Evolutionary conservation across 495 filamentous ascomycete species (phyloP), one percentile per base, ranked within the genome.

Genomic region (Elasticomyces elasticus): DNA sequence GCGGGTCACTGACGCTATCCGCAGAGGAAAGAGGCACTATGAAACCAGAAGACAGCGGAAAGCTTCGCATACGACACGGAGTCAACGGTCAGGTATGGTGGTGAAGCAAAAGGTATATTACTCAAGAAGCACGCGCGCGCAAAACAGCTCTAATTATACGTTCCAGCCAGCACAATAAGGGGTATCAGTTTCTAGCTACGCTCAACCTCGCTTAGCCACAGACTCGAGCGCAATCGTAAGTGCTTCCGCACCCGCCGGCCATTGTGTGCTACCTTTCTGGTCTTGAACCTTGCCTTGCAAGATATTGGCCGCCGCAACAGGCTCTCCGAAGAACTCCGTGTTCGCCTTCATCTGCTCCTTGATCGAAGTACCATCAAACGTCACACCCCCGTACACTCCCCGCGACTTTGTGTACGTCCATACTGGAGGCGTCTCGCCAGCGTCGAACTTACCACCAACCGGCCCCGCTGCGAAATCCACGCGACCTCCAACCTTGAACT

Each of bases 341-440:
- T 95, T 95, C 68, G 92, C 88, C 60, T 94, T 87, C 2, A 77
- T 80, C 22, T 87, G 79, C 66, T 95, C 89, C 46, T 84, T 83
- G 50, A 95, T 72, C 49, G 90, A 74, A 0, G 87, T 91, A 1
- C 89, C 89, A 55, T 92, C 85, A 24, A 94, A 71, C 51, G 83
- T 83, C 10, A 89, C 83, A 17, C 84, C 82, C 20, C 85, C 84
- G 56, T 87, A 87, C 51, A 89, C 80, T 2, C 88, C 87, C 49
- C 84, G 78, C 56, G 84, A 85, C 67, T 91, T 94, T 56, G 94
- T 78, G 56, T 94, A 95, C 9, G 83, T 89, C 72, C 84, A 86
- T 33, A 85, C 69, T n/a, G 31, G 10, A 10, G n/a, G 31, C 0
- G 85, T 69, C 2, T 81, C 85, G 22, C 83, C 78, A 24, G 23